Evolutionary conservation across 805 yeast genomes (phyloP).

Genomic region (Wickerhamiella sorbophila): DNA sequence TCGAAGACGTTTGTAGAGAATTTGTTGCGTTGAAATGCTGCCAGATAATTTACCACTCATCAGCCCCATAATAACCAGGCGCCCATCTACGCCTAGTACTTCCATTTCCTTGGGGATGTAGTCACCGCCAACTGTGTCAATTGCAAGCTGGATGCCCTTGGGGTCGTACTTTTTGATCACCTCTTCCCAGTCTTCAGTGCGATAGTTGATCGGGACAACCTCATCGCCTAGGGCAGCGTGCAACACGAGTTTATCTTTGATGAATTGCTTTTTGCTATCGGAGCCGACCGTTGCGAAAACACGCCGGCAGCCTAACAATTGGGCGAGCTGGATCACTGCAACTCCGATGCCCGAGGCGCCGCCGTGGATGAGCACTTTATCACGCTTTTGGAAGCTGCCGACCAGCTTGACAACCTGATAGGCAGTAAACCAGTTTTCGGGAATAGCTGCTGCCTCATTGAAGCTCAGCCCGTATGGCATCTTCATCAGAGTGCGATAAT

Average conservation of each 20-base stretch:
- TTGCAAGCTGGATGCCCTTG: constrained; percentile 21
- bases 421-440: constrained; percentile 28
- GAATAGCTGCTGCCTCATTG: constrained; percentile 23
- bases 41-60: constrained; percentile 15
- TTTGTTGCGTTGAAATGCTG: neutral
- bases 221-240: constrained; percentile 16
- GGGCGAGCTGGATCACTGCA: constrained; percentile 28
- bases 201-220: constrained; percentile 21
- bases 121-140: constrained; percentile 23
- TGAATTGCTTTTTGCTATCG: constrained; percentile 18
- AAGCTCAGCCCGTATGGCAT: constrained; percentile 18
- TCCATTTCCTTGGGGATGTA: constrained; percentile 17
- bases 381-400: constrained; percentile 20
- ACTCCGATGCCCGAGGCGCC: constrained; percentile 26
- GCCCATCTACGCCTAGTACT: constrained; percentile 19
- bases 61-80: constrained; percentile 19
- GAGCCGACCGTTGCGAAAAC: constrained; percentile 25
- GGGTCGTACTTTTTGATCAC: constrained; percentile 15
- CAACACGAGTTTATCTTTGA: constrained; percentile 12
- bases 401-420: constrained; percentile 22
- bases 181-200: constrained; percentile 16
- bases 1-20: constrained; percentile 19
- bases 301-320: constrained; percentile 24
- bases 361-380: constrained; percentile 24
- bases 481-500: constrained; percentile 16